phyloP scores from a whole-genome alignment of 2,329 filamentous ascomycete species.

The Aspergillus unguis region DNA sequence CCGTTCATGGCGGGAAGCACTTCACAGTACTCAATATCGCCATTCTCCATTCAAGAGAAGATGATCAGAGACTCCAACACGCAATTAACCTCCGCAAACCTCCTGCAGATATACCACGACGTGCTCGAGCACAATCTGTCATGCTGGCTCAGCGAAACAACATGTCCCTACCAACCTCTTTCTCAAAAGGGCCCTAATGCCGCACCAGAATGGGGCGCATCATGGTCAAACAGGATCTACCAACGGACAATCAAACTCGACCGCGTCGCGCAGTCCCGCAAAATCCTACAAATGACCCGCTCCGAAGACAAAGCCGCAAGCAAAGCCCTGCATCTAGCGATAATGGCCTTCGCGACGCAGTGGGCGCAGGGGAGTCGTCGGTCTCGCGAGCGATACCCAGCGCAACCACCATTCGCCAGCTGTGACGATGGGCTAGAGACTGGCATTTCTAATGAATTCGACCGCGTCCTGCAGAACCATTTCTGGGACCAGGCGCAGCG shows the following conservation, averaged over 20 bases:
- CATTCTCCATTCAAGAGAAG: neutral
- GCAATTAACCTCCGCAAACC: neutral
- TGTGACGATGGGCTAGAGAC: neutral
- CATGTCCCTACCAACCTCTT: neutral
- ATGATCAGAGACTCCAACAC: neutral
- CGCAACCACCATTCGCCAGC: neutral
- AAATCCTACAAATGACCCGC: neutral
- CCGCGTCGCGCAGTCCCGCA: neutral
- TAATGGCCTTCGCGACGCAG: neutral
- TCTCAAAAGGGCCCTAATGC: neutral
- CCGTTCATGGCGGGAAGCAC: neutral
- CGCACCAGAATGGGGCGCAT: neutral
- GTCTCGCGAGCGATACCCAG: neutral
- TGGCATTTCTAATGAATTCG: neutral
- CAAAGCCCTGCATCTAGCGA: neutral
- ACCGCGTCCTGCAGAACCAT: neutral
- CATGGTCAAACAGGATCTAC: neutral
- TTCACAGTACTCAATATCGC: neutral
- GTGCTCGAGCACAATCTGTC: neutral
- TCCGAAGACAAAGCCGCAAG: neutral
- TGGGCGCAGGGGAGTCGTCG: neutral
- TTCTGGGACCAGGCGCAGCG: neutral
- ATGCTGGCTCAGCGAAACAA: neutral
- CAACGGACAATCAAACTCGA: neutral
- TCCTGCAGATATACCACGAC: conserved; percentile 1